Percentiles rank a stretch among this genome's conserved stretches.
Conservation (phyloP, 129 eudicot species). For the Lactuca saligna region DNA sequence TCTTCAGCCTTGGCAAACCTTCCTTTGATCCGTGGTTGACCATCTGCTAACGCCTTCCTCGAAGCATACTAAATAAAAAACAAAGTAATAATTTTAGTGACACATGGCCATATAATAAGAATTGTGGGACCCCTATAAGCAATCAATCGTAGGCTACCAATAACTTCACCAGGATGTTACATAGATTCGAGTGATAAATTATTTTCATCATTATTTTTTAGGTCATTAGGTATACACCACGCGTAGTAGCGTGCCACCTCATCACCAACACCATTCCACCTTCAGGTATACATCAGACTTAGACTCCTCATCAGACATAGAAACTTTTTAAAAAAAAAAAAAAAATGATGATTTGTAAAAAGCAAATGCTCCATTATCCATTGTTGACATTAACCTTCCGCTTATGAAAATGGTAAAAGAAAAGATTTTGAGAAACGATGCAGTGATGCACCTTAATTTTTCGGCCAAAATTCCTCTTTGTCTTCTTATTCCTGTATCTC, state of each 20-base stretch:
- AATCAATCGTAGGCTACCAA: too few relatives aligned
- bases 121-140: too few relatives aligned
- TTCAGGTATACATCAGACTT: too few relatives aligned
- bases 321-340: too few relatives aligned
- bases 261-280: too few relatives aligned
- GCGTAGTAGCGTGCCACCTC: too few relatives aligned
- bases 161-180: too few relatives aligned
- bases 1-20: constrained; percentile 81
- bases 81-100: constrained; percentile 8
- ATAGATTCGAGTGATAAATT: too few relatives aligned
- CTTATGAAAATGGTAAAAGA: background rate
- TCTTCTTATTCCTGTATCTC: constrained; percentile 78
- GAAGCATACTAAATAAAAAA: constrained; percentile 68
- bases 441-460: constrained; percentile 57
- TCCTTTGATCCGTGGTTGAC: constrained; percentile 88
- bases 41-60: constrained; percentile 87
- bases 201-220: too few relatives aligned
- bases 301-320: too few relatives aligned
- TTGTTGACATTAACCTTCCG: background rate
- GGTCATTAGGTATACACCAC: too few relatives aligned
- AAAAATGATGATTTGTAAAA: background rate
- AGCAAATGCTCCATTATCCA: background rate
- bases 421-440: background rate
- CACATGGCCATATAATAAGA: too few relatives aligned
- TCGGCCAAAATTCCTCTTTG: constrained; percentile 73